A percentile compares a stretch with the other conserved stretches of the same genome.
Conservation (phyloP, 2,329 filamentous ascomycete species). For the Sordariomycetes sp. region DNA sequence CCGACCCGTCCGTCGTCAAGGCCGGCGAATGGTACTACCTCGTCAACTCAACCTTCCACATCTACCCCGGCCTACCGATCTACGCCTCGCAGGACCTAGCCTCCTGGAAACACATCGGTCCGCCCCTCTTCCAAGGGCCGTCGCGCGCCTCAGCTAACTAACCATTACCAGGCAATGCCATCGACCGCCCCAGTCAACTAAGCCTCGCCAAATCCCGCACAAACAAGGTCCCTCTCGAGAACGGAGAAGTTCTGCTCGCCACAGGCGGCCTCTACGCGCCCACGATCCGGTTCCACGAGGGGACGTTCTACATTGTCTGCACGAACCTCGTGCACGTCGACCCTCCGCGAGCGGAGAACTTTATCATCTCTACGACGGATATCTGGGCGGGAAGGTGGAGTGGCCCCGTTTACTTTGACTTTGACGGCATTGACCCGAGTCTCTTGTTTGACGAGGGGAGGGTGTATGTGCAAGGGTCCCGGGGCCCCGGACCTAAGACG, state of each 20-base stretch:
- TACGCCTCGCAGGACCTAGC: conserved; percentile 19
- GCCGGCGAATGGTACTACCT: conserved; percentile 16
- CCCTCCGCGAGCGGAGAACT: conserved; percentile 8
- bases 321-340: conserved; percentile 9
- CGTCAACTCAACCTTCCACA: conserved; percentile 45
- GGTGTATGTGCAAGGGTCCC: conserved; percentile 19
- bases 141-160: background rate
- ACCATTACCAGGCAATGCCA: conserved; percentile 6
- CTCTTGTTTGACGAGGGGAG: conserved; percentile 28
- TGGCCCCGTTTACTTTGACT: conserved; percentile 19
- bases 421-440: conserved; percentile 30
- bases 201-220: conserved; percentile 6
- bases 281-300: conserved; percentile 11
- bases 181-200: conserved; percentile 6
- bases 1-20: conserved; percentile 15
- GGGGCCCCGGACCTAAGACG: conserved; percentile 1
- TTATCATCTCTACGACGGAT: conserved; percentile 11
- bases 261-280: conserved; percentile 11
- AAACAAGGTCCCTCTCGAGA: conserved; percentile 7
- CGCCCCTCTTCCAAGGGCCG: background rate
- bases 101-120: conserved; percentile 16
- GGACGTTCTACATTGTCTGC: conserved; percentile 14
- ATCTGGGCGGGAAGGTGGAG: conserved; percentile 13
- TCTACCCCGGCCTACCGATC: conserved; percentile 38
- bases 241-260: conserved; percentile 9